Percentiles rank a stretch among this genome's conserved stretches.
These are phyloP conservation scores for Tuctoria greenei DNA, from an alignment of 176 grass and related monocot genomes.

Conservation along the genomic window DNA sequence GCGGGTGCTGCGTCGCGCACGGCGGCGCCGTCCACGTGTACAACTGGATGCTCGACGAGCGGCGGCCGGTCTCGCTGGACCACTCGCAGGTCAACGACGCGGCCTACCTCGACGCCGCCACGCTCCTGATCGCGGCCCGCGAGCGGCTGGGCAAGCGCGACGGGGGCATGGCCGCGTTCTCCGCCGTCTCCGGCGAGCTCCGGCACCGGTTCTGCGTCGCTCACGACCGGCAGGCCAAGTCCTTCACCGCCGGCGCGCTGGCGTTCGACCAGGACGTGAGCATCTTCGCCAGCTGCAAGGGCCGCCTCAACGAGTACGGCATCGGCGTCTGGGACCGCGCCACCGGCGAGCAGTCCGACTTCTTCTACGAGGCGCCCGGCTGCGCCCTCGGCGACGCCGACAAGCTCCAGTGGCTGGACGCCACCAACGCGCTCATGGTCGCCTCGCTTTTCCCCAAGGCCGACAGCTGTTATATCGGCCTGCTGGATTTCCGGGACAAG, in stretches of 20 bases:
- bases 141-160: constrained; percentile 63
- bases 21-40: constrained; percentile 83
- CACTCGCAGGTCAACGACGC: constrained; percentile 87
- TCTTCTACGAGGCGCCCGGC: constrained; percentile 82
- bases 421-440: constrained; percentile 64
- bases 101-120: constrained; percentile 65
- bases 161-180: constrained; percentile 86
- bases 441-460: constrained; percentile 86
- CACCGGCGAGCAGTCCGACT: constrained; percentile 77
- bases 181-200: constrained; percentile 60
- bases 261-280: constrained; percentile 45
- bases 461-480: constrained; percentile 83
- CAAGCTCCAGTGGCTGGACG: constrained; percentile 87
- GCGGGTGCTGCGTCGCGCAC: constrained; percentile 93
- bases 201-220: constrained; percentile 66
- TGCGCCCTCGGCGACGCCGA: constrained; percentile 81
- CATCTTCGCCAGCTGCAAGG: constrained; percentile 90
- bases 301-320: constrained; percentile 87
- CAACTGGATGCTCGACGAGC: constrained; percentile 95
- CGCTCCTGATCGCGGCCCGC: constrained; percentile 67
- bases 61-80: constrained; percentile 66
- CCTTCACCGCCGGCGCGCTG: constrained; percentile 85
- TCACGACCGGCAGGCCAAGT: constrained; percentile 56
- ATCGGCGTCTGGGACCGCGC: constrained; percentile 77
- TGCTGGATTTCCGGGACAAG: constrained; percentile 83